These are phyloP conservation scores for Colletotrichum sublineola DNA, from an alignment of 2,329 filamentous ascomycete species.

Conservation along the genomic window DNA sequence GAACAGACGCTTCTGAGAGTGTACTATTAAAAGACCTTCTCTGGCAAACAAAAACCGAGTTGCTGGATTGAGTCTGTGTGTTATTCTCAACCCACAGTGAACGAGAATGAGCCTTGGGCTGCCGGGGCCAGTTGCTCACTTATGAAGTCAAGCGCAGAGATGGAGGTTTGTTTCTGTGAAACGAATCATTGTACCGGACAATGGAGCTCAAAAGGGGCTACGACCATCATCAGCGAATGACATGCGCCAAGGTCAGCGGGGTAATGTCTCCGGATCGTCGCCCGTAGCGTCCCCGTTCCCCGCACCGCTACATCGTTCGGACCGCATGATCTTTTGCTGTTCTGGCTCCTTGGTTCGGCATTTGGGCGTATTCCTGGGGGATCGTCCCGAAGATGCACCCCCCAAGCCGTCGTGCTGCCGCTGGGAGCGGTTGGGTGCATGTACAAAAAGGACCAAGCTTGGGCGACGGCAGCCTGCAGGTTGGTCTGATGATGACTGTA, in stretches of 20 bases:
- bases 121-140: not conserved
- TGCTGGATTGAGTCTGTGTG: not conserved
- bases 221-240: constrained; percentile 20
- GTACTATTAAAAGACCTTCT: not conserved
- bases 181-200: constrained; percentile 20
- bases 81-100: not conserved
- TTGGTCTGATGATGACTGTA: constrained; percentile 8
- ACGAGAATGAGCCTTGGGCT: not conserved
- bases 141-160: constrained; percentile 15
- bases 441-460: not conserved
- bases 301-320: constrained; percentile 28
- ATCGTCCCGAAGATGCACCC: not conserved
- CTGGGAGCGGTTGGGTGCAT: not conserved
- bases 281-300: constrained; percentile 28
- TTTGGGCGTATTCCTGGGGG: not conserved
- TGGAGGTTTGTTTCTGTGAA: constrained; percentile 19
- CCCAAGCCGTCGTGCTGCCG: not conserved
- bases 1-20: constrained; percentile 22
- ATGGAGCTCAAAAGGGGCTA: not conserved
- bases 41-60: not conserved
- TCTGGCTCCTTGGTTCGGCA: constrained; percentile 6
- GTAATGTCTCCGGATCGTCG: constrained; percentile 1
- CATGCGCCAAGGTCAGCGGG: constrained; percentile 37
- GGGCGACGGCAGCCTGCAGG: not conserved
- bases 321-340: constrained; percentile 11